Percentiles rank a stretch among this genome's conserved stretches.
phyloP scores from a whole-genome alignment of 106 monocot genomes.

The Alisma plantagoaquatica region DNA sequence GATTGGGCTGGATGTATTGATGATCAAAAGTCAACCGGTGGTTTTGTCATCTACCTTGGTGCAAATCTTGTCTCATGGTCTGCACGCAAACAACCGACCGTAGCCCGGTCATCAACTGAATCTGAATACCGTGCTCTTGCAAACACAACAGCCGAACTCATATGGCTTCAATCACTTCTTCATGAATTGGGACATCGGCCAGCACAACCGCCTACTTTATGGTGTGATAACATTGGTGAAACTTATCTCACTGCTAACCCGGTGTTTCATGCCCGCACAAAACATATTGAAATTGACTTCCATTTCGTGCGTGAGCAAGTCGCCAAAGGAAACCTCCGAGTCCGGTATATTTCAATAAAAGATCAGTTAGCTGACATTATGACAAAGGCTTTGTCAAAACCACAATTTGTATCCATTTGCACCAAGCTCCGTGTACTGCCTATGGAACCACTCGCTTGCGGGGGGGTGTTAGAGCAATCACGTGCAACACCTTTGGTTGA shows the following conservation, averaged over 20 bases:
- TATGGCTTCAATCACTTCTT: neutral
- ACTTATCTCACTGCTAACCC: neutral
- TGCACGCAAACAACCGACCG: neutral
- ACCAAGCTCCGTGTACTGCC: too few species aligned
- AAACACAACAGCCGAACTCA: neutral
- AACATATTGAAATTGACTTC: conserved; percentile 2
- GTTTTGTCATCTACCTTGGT: neutral
- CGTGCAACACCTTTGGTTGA: too few species aligned
- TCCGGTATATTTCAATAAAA: neutral
- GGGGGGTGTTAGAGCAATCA: too few species aligned
- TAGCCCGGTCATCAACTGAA: neutral
- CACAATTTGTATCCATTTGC: too few species aligned
- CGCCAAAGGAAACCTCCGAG: neutral
- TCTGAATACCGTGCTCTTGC: neutral
- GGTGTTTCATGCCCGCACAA: neutral
- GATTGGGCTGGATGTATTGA: neutral
- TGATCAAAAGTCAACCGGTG: neutral
- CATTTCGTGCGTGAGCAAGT: neutral
- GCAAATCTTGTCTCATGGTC: neutral
- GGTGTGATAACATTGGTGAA: conserved; percentile 1
- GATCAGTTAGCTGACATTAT: neutral
- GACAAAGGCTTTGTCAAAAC: neutral
- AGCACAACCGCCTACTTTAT: neutral
- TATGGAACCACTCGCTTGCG: too few species aligned
- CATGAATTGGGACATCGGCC: neutral